Percentiles rank a stretch among this genome's conserved stretches.
These are phyloP conservation scores for Barnettozyma populi DNA, from an alignment of 805 yeast species.

Conservation along the genomic window DNA sequence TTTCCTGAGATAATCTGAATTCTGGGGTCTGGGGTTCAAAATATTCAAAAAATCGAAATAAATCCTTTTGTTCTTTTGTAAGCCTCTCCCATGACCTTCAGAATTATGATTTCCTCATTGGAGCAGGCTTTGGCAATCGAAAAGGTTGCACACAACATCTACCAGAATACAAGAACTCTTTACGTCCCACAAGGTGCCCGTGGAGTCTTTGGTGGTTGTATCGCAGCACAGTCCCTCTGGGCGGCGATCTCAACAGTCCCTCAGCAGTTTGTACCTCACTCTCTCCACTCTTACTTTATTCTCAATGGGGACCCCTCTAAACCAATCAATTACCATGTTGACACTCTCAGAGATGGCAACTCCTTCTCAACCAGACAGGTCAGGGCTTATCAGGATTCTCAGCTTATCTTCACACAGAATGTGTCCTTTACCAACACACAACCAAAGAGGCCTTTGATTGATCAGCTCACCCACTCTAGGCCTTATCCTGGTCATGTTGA, in stretches of 20 bases:
- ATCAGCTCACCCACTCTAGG: constrained; percentile 12
- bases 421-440: constrained; percentile 27
- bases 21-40: not conserved
- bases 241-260: constrained; percentile 53
- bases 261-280: constrained; percentile 45
- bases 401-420: constrained; percentile 45
- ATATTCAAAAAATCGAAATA: too few relatives aligned
- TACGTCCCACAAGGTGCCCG: constrained; percentile 48
- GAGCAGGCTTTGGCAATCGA: constrained; percentile 14
- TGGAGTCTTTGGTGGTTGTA: constrained; percentile 69
- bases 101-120: constrained; percentile 8
- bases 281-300: constrained; percentile 60
- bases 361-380: constrained; percentile 50
- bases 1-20: not conserved
- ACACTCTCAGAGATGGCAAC: constrained; percentile 45
- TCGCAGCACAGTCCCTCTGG: constrained; percentile 57
- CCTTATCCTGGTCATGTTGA: constrained; percentile 15
- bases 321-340: constrained; percentile 50
- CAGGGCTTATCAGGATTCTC: constrained; percentile 47
- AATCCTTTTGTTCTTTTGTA: not conserved
- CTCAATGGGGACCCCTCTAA: constrained; percentile 43
- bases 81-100: not conserved
- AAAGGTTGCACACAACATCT: constrained; percentile 14
- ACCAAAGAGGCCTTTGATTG: constrained; percentile 7
- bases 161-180: constrained; percentile 15